Conservation (phyloP, 164 flowering plant species). For the Magnolia sinica region DNA sequence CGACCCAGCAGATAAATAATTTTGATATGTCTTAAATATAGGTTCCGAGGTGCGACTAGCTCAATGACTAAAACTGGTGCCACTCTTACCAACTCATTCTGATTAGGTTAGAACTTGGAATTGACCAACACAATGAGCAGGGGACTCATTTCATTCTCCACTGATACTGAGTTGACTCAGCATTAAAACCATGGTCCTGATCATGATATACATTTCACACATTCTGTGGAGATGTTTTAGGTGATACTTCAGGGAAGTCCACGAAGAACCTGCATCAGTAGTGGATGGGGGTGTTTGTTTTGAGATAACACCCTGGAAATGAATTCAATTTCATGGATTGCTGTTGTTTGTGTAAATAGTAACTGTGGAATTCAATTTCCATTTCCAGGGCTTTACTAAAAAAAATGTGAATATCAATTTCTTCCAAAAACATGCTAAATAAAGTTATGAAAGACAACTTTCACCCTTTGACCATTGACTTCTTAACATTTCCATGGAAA, state of each 20-base stretch:
- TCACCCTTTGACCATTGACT: too few species aligned
- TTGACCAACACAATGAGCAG: background rate
- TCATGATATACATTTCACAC: background rate
- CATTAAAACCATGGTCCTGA: too few species aligned
- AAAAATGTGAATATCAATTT: too few species aligned
- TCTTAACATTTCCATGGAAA: too few species aligned
- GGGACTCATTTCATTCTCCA: too few species aligned
- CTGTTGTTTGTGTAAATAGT: background rate
- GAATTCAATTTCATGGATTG: background rate
- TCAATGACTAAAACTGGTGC: background rate
- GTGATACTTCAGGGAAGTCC: background rate
- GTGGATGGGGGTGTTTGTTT: background rate
- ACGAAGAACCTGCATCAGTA: background rate
- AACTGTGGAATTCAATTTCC: background rate
- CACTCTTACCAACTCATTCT: background rate
- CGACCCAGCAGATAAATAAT: too few species aligned
- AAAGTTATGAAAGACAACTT: too few species aligned
- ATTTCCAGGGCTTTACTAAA: background rate
- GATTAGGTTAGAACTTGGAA: background rate
- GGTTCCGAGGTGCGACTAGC: background rate
- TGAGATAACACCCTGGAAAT: background rate
- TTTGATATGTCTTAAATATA: too few species aligned
- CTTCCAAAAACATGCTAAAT: too few species aligned
- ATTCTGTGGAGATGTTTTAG: background rate
- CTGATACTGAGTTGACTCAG: too few species aligned